A percentile compares a stretch with the other conserved stretches of the same genome.
Conservation (phyloP, 176 grass and related monocot species). For the Carex littledalei region DNA sequence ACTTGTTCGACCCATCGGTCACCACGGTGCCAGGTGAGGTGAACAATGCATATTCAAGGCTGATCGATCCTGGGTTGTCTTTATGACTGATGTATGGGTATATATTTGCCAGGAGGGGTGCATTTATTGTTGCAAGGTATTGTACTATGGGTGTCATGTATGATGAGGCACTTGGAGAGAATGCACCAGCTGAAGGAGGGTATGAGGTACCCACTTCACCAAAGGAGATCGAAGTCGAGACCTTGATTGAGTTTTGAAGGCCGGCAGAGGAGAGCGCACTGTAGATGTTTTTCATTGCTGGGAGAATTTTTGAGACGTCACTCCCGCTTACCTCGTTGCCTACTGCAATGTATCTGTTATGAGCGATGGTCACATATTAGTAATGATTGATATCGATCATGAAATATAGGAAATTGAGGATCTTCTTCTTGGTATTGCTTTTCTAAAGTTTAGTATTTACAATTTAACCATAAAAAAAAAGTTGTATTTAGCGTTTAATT, state of each 20-base stretch:
- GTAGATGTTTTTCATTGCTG: constrained; percentile 53
- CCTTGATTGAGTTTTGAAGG: constrained; percentile 44
- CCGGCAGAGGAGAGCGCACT: constrained; percentile 30
- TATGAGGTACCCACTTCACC: constrained; percentile 48
- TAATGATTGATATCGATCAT: too few relatives aligned
- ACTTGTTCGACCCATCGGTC: neutral
- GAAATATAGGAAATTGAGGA: neutral
- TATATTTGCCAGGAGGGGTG: constrained; percentile 55
- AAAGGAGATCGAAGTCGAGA: constrained; percentile 61
- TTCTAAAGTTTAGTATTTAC: too few relatives aligned
- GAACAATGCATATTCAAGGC: constrained; percentile 45
- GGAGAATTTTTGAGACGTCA: constrained; percentile 28
- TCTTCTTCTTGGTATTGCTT: neutral
- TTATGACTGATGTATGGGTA: constrained; percentile 76
- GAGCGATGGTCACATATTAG: too few relatives aligned
- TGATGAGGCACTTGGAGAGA: constrained; percentile 36
- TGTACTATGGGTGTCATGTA: constrained; percentile 54
- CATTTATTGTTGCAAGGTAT: constrained; percentile 48
- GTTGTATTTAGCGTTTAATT: too few relatives aligned
- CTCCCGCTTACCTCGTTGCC: constrained; percentile 55
- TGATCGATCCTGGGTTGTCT: constrained; percentile 20
- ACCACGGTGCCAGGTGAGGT: constrained; percentile 31
- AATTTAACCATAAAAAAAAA: too few relatives aligned
- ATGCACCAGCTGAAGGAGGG: constrained; percentile 42
- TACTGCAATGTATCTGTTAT: constrained; percentile 52